phyloP scores from a whole-genome alignment of 768 basidiomycete species.

The Lepiota venenata region DNA sequence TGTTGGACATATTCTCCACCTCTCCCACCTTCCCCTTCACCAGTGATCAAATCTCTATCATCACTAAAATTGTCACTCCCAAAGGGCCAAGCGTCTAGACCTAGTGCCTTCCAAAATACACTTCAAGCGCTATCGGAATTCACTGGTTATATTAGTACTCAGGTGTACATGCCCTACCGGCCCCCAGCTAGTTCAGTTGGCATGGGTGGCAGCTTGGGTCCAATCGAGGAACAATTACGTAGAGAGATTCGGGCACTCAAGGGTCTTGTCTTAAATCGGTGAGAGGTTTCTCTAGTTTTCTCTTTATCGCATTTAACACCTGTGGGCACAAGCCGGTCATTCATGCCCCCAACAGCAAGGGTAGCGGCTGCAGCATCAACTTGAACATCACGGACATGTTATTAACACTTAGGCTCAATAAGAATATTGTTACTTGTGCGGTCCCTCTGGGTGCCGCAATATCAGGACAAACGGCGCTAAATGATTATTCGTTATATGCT shows the following conservation, averaged over 20 bases:
- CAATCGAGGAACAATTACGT: constrained; percentile 66
- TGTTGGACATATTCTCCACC: constrained; percentile 41
- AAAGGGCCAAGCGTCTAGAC: constrained; percentile 23
- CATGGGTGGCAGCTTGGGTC: constrained; percentile 23
- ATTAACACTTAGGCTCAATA: neutral
- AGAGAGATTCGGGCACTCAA: constrained; percentile 77
- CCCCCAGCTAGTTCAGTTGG: constrained; percentile 24
- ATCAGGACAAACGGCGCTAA: no score
- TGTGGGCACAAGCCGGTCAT: constrained; percentile 31
- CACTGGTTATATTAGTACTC: constrained; percentile 76
- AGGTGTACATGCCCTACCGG: constrained; percentile 57
- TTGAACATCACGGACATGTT: constrained; percentile 7
- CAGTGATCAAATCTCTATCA: constrained; percentile 33
- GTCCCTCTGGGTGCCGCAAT: no score
- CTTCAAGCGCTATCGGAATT: constrained; percentile 67
- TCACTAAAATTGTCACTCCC: constrained; percentile 35
- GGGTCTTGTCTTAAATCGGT: constrained; percentile 76
- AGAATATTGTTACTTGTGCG: neutral
- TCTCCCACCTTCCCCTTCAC: constrained; percentile 29
- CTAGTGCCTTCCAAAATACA: constrained; percentile 52
- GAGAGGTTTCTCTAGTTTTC: constrained; percentile 18
- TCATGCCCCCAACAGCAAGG: constrained; percentile 32
- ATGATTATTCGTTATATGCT: no score
- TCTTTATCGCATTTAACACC: neutral
- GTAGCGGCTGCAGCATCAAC: constrained; percentile 10